Evolutionary conservation across 805 yeast species (phyloP).

Genomic region (Metschnikowia kunwiensis): DNA sequence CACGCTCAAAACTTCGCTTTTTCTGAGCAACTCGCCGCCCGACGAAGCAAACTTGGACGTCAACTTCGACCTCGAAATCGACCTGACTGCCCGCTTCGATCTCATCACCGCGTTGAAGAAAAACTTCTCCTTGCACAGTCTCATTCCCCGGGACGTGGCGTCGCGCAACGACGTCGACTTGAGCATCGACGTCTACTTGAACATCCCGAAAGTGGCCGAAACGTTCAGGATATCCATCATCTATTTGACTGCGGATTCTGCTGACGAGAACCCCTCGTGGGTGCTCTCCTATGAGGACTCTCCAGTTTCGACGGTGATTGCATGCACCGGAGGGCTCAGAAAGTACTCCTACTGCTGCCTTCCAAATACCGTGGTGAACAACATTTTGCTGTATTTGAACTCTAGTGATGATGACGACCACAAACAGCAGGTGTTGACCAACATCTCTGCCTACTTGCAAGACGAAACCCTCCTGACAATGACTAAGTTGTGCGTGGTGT

Average conservation of each 20-base stretch:
- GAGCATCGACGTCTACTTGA: constrained; percentile 34
- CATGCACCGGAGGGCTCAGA: constrained; percentile 41
- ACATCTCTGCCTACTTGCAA: constrained; percentile 23
- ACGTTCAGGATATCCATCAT: constrained; percentile 21
- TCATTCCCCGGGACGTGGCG: constrained; percentile 35
- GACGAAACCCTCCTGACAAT: constrained; percentile 17
- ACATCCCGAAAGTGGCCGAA: constrained; percentile 23
- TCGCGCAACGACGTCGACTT: constrained; percentile 32
- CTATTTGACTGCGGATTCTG: constrained; percentile 22
- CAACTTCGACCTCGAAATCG: constrained; percentile 13
- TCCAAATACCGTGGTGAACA: constrained; percentile 25
- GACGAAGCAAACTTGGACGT: constrained; percentile 14
- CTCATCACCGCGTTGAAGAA: constrained; percentile 31
- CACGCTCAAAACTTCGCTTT: constrained; percentile 6
- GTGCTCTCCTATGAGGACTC: constrained; percentile 28
- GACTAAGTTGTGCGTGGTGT: constrained; percentile 31
- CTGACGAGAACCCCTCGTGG: constrained; percentile 28
- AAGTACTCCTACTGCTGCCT: constrained; percentile 38
- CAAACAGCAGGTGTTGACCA: constrained; percentile 11
- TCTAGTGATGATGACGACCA: not conserved
- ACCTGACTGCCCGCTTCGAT: constrained; percentile 29
- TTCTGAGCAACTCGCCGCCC: constrained; percentile 9
- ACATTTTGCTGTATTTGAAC: constrained; percentile 10
- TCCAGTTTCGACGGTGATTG: constrained; percentile 30
- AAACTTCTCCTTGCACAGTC: constrained; percentile 32